A percentile compares a stretch with the other conserved stretches of the same genome.
phyloP scores from a whole-genome alignment of 306 rosid genomes.

The Begonia fuchsioides region DNA sequence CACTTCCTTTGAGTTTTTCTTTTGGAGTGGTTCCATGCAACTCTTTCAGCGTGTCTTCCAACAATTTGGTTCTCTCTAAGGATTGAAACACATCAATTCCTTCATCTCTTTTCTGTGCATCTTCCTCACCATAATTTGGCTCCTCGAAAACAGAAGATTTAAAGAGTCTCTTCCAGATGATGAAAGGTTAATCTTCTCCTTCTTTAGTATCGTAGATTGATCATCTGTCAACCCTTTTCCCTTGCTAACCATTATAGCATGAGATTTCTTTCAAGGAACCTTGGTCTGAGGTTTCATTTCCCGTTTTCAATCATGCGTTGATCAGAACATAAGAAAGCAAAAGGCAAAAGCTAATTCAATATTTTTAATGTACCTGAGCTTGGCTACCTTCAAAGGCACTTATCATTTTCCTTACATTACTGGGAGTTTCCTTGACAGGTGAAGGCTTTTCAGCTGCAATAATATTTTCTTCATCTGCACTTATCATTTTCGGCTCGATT shows the following conservation, averaged over 20 bases:
- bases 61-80: constrained; percentile 6
- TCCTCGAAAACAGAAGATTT: constrained; percentile 11
- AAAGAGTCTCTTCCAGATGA: constrained; percentile 6
- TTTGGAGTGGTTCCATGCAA: constrained; percentile 1
- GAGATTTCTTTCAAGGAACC: constrained; percentile 25
- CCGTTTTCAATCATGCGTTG: constrained; percentile 26
- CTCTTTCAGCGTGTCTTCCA: constrained; percentile 1
- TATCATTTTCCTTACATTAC: constrained; percentile 54
- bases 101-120: constrained; percentile 9
- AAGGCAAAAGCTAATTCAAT: constrained; percentile 8
- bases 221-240: constrained; percentile 11
- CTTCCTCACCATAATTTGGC: constrained; percentile 7
- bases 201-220: constrained; percentile 12
- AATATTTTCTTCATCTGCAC: constrained; percentile 10
- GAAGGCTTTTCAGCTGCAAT: constrained; percentile 9
- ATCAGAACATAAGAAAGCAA: constrained; percentile 4
- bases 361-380: constrained; percentile 41
- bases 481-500: too few relatives aligned
- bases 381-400: constrained; percentile 57
- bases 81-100: constrained; percentile 8
- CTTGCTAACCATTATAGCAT: constrained; percentile 13
- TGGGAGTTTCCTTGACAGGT: constrained; percentile 21
- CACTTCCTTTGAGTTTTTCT: constrained; percentile 15
- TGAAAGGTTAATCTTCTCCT: constrained; percentile 7
- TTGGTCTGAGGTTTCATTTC: constrained; percentile 38